These are phyloP conservation scores for Pyrenophora seminiperda DNA, from an alignment of 2,329 filamentous ascomycete genomes.

Conservation along the genomic window DNA sequence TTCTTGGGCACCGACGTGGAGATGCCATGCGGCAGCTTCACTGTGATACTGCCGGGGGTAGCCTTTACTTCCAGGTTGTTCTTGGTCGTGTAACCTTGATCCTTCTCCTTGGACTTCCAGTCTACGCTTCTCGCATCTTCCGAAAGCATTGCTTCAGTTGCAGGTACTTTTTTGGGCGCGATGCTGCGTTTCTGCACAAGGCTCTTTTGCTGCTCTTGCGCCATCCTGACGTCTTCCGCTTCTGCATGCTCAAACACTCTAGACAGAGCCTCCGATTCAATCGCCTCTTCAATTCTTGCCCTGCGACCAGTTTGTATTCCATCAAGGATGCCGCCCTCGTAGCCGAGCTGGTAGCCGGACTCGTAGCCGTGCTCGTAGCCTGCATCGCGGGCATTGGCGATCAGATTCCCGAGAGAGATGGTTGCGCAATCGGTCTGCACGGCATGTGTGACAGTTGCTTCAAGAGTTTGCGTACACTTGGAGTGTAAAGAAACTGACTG, in stretches of 20 bases:
- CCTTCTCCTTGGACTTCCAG: background rate
- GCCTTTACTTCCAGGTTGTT: background rate
- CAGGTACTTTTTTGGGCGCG: background rate
- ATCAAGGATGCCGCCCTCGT: background rate
- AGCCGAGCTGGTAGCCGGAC: too few relatives aligned
- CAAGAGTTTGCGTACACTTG: background rate
- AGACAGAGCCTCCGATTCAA: background rate
- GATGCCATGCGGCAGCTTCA: background rate
- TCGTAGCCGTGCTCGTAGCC: slow-evolving; percentile 5
- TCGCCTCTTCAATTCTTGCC: background rate
- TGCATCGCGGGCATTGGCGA: slow-evolving; percentile 3
- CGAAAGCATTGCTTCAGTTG: background rate
- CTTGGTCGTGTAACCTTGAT: background rate
- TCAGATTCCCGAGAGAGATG: slow-evolving; percentile 1
- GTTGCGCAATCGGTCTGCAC: slow-evolving; percentile 7
- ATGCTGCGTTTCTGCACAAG: background rate
- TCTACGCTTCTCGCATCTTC: background rate
- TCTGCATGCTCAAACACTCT: background rate
- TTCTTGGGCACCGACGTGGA: background rate
- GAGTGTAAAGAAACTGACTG: background rate
- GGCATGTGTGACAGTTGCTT: background rate
- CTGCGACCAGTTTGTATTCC: background rate
- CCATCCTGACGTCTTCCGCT: background rate
- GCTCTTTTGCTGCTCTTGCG: background rate
- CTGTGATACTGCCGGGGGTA: background rate